Base-by-base conservation (phyloP, 805 yeast species). In the Candida pseudoglaebosa region DNA sequence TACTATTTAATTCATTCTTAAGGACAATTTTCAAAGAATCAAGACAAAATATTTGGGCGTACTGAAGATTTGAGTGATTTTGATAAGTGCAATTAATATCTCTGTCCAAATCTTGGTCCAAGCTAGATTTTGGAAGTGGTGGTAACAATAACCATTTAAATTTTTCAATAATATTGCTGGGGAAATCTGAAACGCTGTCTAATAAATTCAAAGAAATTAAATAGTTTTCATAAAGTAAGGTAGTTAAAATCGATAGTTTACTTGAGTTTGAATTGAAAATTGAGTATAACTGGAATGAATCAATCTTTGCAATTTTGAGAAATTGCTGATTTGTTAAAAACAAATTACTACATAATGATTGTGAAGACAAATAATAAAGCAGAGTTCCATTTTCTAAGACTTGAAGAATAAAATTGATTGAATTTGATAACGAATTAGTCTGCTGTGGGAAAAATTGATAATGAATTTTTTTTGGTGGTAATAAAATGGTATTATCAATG, bases 111-210 rank as follows among this genome's bases (percentile, higher is more conserved):
- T 33, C 28, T 17, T 16, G 22, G 13, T 34, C 40, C 37, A 42
- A 42, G 28, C 45, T 49, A 9, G 62, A 52, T 36, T 58, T 61
- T 7, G 68, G 47, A 5, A 63, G 29, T 2, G 70, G 69, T 3
- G 69, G 65, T 20, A 56, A 34, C 6, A 40, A 36, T 19, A 56
- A 51, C 8, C 35, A 40, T 2, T 40, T 36, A 38, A 53, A 58
- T 13, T 45, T 45, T 14, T 37, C 29, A 6, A 35, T n/a, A 13
- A 53, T 39, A 0, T 43, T 32, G 10, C 28, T 18, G 8, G 58
- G 53, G 14, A 48, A 34, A 12, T 38, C 40, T 15, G 28, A 4
- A 4, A 42, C 41, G 14, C 41, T 40, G 30, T 30, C 37, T 34
- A 41, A 38, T 17, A 53, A 29, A 22, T 44, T 50, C 19, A 34